Conservation (phyloP, 768 basidiomycete species). For the Phanerochaete carnosa region DNA sequence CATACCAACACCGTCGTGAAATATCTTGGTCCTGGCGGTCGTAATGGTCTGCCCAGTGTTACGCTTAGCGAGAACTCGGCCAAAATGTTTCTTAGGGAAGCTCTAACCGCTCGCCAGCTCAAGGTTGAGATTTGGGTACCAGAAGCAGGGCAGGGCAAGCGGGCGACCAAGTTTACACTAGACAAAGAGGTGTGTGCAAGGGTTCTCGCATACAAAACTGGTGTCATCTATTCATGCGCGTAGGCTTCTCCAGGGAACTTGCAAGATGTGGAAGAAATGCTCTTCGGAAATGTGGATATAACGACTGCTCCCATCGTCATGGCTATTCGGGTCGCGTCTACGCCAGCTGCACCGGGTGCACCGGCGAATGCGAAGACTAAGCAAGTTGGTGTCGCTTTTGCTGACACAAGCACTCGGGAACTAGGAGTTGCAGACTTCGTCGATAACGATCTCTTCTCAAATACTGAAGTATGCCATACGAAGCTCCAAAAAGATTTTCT, state of each 20-base stretch:
- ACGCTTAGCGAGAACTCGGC: constrained; percentile 74
- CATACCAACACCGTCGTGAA: constrained; percentile 92
- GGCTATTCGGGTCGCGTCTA: constrained; percentile 74
- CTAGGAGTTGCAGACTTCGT: constrained; percentile 89
- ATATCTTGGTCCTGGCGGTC: constrained; percentile 71
- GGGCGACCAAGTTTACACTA: constrained; percentile 68
- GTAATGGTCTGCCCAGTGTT: constrained; percentile 67
- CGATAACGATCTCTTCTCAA: constrained; percentile 95
- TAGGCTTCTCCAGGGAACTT: constrained; percentile 76
- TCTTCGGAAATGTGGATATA: constrained; percentile 82
- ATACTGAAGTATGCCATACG: constrained; percentile 67
- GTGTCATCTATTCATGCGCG: neutral
- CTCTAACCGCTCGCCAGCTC: constrained; percentile 85
- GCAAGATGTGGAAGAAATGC: constrained; percentile 44
- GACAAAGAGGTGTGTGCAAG: constrained; percentile 65
- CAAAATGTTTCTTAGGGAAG: constrained; percentile 81
- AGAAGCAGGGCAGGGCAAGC: constrained; percentile 72
- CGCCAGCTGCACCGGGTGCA: constrained; percentile 37
- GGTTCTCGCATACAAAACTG: neutral
- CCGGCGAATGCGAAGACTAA: constrained; percentile 55
- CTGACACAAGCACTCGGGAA: constrained; percentile 81
- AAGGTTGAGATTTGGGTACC: constrained; percentile 89
- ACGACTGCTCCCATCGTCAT: constrained; percentile 84
- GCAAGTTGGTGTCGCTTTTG: constrained; percentile 84
- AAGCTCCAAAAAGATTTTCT: neutral